Conservation (phyloP, 2,329 filamentous ascomycete species). For the Colletotrichum musae region DNA sequence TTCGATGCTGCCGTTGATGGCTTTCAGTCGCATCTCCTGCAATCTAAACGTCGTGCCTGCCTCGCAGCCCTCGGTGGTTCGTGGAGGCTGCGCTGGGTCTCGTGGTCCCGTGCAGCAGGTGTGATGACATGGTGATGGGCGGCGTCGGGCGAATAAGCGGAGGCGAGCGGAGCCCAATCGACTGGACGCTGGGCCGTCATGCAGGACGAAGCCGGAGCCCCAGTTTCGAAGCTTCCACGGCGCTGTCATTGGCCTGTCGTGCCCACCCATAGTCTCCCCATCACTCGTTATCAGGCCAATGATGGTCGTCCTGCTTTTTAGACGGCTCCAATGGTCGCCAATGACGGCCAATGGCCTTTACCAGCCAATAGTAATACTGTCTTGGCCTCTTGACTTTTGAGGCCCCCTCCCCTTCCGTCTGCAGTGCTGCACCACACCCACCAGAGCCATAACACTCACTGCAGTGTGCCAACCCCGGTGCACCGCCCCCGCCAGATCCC, state of each 20-base stretch:
- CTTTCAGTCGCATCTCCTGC: too few species aligned
- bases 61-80: background rate
- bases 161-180: conserved; percentile 30
- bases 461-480: background rate
- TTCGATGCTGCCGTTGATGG: too few species aligned
- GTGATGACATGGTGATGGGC: conserved; percentile 19
- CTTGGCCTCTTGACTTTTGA: conserved; percentile 34
- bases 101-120: conserved; percentile 27
- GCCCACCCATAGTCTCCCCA: conserved; percentile 13
- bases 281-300: conserved; percentile 29
- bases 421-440: too few species aligned
- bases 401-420: conserved; percentile 29
- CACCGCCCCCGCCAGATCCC: conserved; percentile 37
- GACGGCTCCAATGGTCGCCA: conserved; percentile 18
- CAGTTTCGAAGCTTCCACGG: conserved; percentile 9
- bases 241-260: conserved; percentile 27
- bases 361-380: background rate
- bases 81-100: conserved; percentile 9
- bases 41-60: background rate
- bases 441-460: too few species aligned
- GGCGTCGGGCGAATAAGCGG: conserved; percentile 25
- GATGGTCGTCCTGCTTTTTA: too few species aligned
- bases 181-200: conserved; percentile 41
- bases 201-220: conserved; percentile 31
- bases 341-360: too few species aligned